These are phyloP conservation scores for Blastocystis sp. DNA, from an alignment of 352 stramenopile genomes.

Conservation along the genomic window DNA sequence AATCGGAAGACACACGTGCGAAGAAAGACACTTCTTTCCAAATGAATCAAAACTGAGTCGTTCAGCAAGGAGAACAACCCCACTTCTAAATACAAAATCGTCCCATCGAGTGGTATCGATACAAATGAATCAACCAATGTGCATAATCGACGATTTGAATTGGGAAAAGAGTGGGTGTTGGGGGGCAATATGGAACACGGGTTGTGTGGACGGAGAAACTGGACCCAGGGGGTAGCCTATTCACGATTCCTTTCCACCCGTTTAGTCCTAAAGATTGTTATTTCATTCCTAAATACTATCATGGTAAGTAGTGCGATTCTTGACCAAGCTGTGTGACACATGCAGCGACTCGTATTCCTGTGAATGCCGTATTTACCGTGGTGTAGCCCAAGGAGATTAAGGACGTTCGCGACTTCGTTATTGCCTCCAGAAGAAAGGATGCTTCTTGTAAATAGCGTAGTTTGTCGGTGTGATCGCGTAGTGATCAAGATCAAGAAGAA, in stretches of 20 bases:
- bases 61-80: too few relatives aligned
- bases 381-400: conserved; percentile 72
- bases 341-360: neutral
- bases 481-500: conserved; percentile 75
- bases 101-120: too few relatives aligned
- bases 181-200: too few relatives aligned
- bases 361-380: neutral
- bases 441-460: conserved; percentile 18
- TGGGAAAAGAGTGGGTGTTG: too few relatives aligned
- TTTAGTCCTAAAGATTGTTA: conserved; percentile 68
- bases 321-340: neutral
- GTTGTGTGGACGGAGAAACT: too few relatives aligned
- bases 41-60: too few relatives aligned
- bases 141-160: too few relatives aligned
- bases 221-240: conserved; percentile 39
- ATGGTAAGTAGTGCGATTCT: conserved; percentile 32
- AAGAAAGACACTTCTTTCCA: too few relatives aligned
- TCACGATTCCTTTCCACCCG: conserved; percentile 1
- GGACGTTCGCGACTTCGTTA: conserved; percentile 68
- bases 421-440: conserved; percentile 68
- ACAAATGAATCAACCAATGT: too few relatives aligned
- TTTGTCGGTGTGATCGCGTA: conserved; percentile 17
- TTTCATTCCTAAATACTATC: conserved; percentile 62
- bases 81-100: too few relatives aligned
- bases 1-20: too few relatives aligned